Base-by-base conservation (phyloP, 2,329 filamentous ascomycete species). In the Blastomyces gilchristii region DNA sequence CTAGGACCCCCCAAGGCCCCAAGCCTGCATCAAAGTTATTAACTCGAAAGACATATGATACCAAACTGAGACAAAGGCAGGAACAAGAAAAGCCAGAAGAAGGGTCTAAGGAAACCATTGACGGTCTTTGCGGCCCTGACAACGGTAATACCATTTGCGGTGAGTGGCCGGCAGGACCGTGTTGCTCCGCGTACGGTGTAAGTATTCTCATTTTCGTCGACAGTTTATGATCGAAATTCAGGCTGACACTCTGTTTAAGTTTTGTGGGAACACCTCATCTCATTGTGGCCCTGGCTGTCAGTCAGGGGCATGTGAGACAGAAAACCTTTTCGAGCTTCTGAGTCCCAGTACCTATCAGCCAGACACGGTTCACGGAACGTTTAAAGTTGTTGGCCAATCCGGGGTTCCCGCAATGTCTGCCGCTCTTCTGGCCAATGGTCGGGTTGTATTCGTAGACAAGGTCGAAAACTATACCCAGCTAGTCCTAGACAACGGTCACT, bases 341-440 rank as follows among this genome's bases (percentile, higher is more conserved):
- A 49, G 50, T 41, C 18, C 34, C 63, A 16, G 45, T 58, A 57
- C 62, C 62, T 39, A 58, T 62, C 62, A 66, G n/a, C 62, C 63
- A 18, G 56, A 61, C 62, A 68, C 75, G 16, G 79, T 78, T 58
- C 76, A 77, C 43, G 81, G 80, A 41, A 72, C 72, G 45, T 80
- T 85, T 67, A 72, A 73, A 2, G 71, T 83, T 45, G 76, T 82
- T 62, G 83, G 83, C 22, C 73, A 79, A 63, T 82, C 82, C 61
- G 84, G 84, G 67, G 84, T 86, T n/a, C 83, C 84, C 50, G 83
- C 79, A 18, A 86, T 86, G 84, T 83, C 85, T 68, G 83, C 83
- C 65, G 82, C 78, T 67, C 76, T 86, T 28, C 77, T 85, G 75
- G 81, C 78, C 16, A 85, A 85, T 68, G 83, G 83, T 31, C 77